These are phyloP conservation scores for Inonotus obliquus DNA, from an alignment of 1,284 basidiomycete species.

Conservation along the genomic window DNA sequence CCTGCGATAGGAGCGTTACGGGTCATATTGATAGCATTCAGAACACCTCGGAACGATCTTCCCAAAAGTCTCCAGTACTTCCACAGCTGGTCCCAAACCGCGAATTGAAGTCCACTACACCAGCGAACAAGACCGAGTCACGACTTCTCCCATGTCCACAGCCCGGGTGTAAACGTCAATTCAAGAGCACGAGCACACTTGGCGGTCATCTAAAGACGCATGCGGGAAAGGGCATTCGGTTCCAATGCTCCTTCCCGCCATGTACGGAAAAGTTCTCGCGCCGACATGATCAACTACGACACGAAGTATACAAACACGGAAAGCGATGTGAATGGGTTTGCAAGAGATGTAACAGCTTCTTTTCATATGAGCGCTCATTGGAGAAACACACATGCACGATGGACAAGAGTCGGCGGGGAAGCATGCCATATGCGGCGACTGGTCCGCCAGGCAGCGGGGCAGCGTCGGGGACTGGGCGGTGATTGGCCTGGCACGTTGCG, in stretches of 20 bases:
- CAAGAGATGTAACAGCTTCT: slow-evolving; percentile 18
- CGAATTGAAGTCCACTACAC: not conserved
- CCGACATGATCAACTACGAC: slow-evolving; percentile 20
- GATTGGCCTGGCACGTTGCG: not conserved
- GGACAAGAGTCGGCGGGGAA: slow-evolving; percentile 19
- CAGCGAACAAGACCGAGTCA: slow-evolving; percentile 4
- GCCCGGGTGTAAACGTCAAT: slow-evolving; percentile 17
- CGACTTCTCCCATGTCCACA: slow-evolving; percentile 18
- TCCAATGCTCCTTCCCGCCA: slow-evolving; percentile 19
- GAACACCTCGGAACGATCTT: not conserved
- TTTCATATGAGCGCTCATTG: slow-evolving; percentile 21
- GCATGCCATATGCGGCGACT: slow-evolving; percentile 6
- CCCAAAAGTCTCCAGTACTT: slow-evolving; percentile 2
- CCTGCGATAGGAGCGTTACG: not conserved
- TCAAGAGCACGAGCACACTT: slow-evolving; percentile 19
- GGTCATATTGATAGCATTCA: not conserved
- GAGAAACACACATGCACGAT: slow-evolving; percentile 19
- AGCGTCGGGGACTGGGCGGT: slow-evolving; percentile 8
- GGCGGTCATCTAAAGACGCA: slow-evolving; percentile 19
- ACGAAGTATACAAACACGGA: slow-evolving; percentile 21
- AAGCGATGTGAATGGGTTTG: slow-evolving; percentile 21
- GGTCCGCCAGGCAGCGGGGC: not conserved
- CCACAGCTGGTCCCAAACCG: not conserved
- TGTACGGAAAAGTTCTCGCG: slow-evolving; percentile 21
- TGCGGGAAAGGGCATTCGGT: slow-evolving; percentile 17